Evolutionary conservation across 2,329 filamentous ascomycete genomes (phyloP), one percentile per base, ranked within the genome.

Genomic region (Cladosporium sp.): DNA sequence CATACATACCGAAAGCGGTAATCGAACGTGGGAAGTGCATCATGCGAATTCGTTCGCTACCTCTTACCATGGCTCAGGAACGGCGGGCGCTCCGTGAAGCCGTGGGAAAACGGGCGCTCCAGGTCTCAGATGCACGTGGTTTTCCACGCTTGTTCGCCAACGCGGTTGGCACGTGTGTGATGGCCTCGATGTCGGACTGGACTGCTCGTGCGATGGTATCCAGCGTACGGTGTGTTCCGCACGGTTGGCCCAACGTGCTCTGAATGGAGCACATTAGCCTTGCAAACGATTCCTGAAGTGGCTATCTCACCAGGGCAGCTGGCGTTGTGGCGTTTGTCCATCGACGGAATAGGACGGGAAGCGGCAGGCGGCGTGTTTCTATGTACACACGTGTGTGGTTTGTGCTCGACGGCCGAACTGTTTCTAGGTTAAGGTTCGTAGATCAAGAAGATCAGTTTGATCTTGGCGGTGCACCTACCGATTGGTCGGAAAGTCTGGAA

Each of bases 361-460:
- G 49, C 52, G 52, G 52, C 28, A 30, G 41, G 41, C 52, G 52
- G 52, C 52, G 52, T 34, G 28, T 55, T 34, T 55, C 52, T 55
- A 24, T 24, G 24, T 24, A 32, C 52, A 34, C 28, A 32, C 52
- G 52, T 55, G 28, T 32, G 52, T 32, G 52, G 52, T 30, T 47
- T 47, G 28, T 34, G 28, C 26, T 8, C 28, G 26, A 18, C 26
- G 3, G 26, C 26, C n/a, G 52, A 21, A 21, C 52, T 34, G 52
- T 18, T 21, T 21, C 26, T 30, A 32, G 32, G 28, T 32, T 55
- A 55, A 55, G 52, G 52, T 55, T 55, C 28, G 52, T 30, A 7
- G 52, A 55, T 55, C 52, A 55, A 55, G 52, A 30, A 34, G 32
- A 55, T 55, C 52, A 34, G 3, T 18, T 11, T 5, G 5, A 34